Percentiles rank a stretch among this genome's conserved stretches.
phyloP scores from a whole-genome alignment of 768 basidiomycete genomes.

The Mycena chlorophos region DNA sequence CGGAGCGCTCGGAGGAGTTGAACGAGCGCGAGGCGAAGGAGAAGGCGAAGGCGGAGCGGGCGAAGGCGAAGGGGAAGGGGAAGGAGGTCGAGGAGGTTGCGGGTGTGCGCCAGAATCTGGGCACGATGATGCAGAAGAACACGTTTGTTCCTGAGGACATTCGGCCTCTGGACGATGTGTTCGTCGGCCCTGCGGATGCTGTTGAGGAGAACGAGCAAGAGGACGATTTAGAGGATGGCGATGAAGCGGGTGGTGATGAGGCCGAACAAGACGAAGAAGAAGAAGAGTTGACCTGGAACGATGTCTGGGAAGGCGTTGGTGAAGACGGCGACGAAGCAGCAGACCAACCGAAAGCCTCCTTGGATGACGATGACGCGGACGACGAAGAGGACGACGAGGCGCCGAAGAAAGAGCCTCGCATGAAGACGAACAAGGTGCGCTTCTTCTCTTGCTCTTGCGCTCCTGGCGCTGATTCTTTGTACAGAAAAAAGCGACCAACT shows the following conservation, averaged over 20 bases:
- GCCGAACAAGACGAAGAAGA: slow-evolving; percentile 36
- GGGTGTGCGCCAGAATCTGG: slow-evolving; percentile 83
- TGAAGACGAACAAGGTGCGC: slow-evolving; percentile 90
- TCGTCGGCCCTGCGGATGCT: slow-evolving; percentile 44
- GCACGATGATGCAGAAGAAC: slow-evolving; percentile 87
- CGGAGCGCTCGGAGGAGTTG: slow-evolving; percentile 73
- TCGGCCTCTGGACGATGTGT: slow-evolving; percentile 58
- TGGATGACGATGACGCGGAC: too few relatives aligned
- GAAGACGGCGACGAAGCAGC: slow-evolving; percentile 34
- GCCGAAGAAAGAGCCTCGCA: slow-evolving; percentile 65
- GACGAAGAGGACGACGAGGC: slow-evolving; percentile 36
- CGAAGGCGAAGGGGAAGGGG: slow-evolving; percentile 43
- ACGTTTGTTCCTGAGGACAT: slow-evolving; percentile 84
- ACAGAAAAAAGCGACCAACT: slow-evolving; percentile 89
- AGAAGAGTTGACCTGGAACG: slow-evolving; percentile 77
- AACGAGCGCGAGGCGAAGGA: slow-evolving; percentile 64
- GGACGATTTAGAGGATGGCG: slow-evolving; percentile 39
- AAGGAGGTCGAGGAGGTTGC: slow-evolving; percentile 50
- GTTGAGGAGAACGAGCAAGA: slow-evolving; percentile 38
- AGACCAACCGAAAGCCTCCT: too few relatives aligned
- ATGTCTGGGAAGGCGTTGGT: slow-evolving; percentile 71
- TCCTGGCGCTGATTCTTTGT: slow-evolving; percentile 6
- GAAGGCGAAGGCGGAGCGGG: slow-evolving; percentile 42
- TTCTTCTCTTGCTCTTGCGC: neutral
- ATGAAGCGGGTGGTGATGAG: slow-evolving; percentile 42